Evolutionary conservation across 2,329 filamentous ascomycete genomes (phyloP).

Genomic region (Claviceps capensis): DNA sequence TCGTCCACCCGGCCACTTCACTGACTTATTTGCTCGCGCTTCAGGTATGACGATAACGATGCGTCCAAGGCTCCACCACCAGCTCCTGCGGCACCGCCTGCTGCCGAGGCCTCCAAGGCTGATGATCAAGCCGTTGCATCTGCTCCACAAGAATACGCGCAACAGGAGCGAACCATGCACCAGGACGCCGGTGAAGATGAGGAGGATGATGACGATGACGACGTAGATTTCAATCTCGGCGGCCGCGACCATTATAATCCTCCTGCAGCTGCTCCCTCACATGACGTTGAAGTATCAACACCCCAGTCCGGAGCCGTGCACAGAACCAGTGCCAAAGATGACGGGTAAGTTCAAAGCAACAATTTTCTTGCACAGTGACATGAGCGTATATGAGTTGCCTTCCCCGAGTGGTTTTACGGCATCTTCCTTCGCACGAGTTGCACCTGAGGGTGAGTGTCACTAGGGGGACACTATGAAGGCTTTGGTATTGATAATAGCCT

Average conservation of each 20-base stretch:
- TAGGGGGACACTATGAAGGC: background rate
- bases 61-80: slow-evolving; percentile 26
- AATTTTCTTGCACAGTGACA: background rate
- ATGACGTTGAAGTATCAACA: slow-evolving; percentile 18
- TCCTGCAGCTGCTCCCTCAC: slow-evolving; percentile 14
- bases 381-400: background rate
- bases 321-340: slow-evolving; percentile 50
- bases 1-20: background rate
- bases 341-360: slow-evolving; percentile 24
- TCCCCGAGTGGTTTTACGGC: background rate
- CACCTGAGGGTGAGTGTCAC: background rate
- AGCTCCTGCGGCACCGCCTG: slow-evolving; percentile 16
- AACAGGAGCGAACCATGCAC: slow-evolving; percentile 28
- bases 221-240: slow-evolving; percentile 45
- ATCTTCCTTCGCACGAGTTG: background rate
- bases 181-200: slow-evolving; percentile 24
- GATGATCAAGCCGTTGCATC: slow-evolving; percentile 14
- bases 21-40: slow-evolving; percentile 4
- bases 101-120: slow-evolving; percentile 14
- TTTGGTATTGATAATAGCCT: background rate
- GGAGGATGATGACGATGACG: slow-evolving; percentile 34
- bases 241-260: slow-evolving; percentile 26
- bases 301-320: slow-evolving; percentile 24
- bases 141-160: background rate
- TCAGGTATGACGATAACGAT: slow-evolving; percentile 53